Conservation (phyloP, 495 filamentous ascomycete species). For the Penicillium crystallinum region DNA sequence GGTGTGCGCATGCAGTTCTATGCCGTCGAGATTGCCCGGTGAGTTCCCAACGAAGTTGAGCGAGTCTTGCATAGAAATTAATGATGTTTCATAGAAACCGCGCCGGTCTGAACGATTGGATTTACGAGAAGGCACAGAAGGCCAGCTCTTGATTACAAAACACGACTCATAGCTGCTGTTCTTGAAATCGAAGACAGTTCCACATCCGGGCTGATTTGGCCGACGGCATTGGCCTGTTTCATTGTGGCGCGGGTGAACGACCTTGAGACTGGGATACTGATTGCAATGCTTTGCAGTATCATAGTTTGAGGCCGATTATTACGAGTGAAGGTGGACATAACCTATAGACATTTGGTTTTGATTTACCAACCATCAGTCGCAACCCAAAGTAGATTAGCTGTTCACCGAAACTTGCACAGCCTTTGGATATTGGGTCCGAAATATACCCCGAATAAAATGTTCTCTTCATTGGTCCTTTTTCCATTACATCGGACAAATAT, state of each 20-base stretch:
- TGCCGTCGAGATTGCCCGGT: slow-evolving; percentile 90
- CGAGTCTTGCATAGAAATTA: slow-evolving; percentile 5
- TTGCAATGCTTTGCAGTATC: background rate
- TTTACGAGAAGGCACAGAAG: slow-evolving; percentile 70
- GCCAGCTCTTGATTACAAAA: slow-evolving; percentile 27
- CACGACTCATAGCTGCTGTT: background rate
- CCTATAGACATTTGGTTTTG: slow-evolving; percentile 4
- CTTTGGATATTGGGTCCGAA: slow-evolving; percentile 1
- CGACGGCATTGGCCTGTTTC: slow-evolving; percentile 17
- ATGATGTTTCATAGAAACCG: slow-evolving; percentile 56
- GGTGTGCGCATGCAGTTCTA: slow-evolving; percentile 93
- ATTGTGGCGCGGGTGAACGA: background rate
- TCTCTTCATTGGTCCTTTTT: slow-evolving; percentile 2
- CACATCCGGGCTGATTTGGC: slow-evolving; percentile 15
- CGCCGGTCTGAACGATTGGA: slow-evolving; percentile 89
- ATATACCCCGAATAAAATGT: slow-evolving; percentile 23
- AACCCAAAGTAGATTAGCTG: slow-evolving; percentile 5
- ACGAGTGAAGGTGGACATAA: background rate
- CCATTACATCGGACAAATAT: background rate
- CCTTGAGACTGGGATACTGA: background rate
- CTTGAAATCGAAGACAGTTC: slow-evolving; percentile 10
- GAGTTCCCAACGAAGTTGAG: slow-evolving; percentile 11
- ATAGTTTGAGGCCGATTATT: background rate
- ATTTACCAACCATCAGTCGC: slow-evolving; percentile 7
- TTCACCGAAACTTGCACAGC: background rate